Conservation (phyloP, 345 rosid species). For the Aegle marmelos region DNA sequence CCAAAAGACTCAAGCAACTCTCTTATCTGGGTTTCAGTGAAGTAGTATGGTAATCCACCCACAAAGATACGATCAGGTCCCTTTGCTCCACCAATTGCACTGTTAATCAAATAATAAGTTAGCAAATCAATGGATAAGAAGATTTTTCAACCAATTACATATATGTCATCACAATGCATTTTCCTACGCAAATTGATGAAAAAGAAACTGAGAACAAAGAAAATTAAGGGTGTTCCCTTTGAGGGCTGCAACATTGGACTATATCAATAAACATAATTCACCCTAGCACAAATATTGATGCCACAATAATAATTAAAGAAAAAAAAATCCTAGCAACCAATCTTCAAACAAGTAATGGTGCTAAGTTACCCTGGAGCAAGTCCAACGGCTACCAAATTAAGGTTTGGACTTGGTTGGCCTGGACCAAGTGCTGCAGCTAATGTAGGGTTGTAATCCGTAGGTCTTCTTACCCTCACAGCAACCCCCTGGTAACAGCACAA, state of each 20-base stretch:
- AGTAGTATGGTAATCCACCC: constrained; percentile 38
- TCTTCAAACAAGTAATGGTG: background rate
- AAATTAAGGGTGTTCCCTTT: background rate
- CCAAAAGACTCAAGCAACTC: constrained; percentile 37
- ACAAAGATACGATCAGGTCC: constrained; percentile 40
- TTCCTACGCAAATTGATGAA: background rate
- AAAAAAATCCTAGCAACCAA: background rate
- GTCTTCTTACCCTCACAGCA: constrained; percentile 52
- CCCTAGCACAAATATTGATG: background rate
- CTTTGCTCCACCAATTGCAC: constrained; percentile 27
- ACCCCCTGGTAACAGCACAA: constrained; percentile 35
- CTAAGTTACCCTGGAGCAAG: constrained; percentile 37
- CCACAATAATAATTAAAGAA: background rate
- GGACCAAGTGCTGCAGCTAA: constrained; percentile 56
- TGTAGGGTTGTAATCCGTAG: constrained; percentile 52
- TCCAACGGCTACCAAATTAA: constrained; percentile 54
- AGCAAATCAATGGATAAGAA: background rate
- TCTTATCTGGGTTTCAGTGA: constrained; percentile 32
- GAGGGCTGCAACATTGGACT: background rate
- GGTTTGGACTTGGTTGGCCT: constrained; percentile 43
- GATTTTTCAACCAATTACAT: background rate
- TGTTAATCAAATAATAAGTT: constrained; percentile 11
- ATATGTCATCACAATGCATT: background rate
- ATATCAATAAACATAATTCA: background rate
- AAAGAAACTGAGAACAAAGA: background rate